Evolutionary conservation across 176 grass and related monocot genomes (phyloP).

Genomic region (Cenchrus purpureus): DNA sequence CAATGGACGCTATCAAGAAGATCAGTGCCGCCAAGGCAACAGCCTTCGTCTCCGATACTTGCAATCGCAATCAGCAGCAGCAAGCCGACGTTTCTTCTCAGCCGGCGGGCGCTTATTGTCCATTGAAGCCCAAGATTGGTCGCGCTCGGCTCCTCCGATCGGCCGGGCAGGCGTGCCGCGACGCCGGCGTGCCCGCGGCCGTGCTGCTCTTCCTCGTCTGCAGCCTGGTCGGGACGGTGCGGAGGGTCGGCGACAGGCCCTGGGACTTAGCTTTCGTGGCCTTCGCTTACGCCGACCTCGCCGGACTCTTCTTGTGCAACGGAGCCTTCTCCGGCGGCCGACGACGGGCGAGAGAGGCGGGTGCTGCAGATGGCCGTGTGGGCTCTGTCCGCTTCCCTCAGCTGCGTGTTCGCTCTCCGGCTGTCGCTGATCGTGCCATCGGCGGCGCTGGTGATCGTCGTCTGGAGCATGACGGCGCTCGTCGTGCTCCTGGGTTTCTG

Average conservation of each 20-base stretch:
- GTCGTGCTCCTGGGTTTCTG: background rate
- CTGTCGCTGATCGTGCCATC: background rate
- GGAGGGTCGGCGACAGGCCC: background rate
- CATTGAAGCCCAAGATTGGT: too few species aligned
- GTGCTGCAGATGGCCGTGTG: background rate
- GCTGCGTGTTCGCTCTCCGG: background rate
- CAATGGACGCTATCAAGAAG: too few species aligned
- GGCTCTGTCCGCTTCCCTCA: conserved; percentile 13
- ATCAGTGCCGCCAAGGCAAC: too few species aligned
- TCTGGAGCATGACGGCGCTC: background rate
- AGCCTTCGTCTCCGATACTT: too few species aligned
- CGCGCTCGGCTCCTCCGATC: too few species aligned
- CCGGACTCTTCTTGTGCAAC: background rate
- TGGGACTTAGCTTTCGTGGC: conserved; percentile 5
- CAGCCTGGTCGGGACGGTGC: background rate
- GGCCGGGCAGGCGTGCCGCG: too few species aligned
- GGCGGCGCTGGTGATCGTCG: background rate
- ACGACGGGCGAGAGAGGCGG: background rate
- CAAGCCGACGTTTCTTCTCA: too few species aligned
- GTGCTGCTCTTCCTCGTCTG: conserved; percentile 35
- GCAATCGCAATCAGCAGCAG: too few species aligned
- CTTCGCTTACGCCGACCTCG: background rate
- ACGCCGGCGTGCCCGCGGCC: background rate
- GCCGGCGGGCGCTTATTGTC: too few species aligned
- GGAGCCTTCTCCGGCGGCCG: background rate